Evolutionary conservation across 2,329 filamentous ascomycete species (phyloP), one percentile per base, ranked within the genome.

Genomic region (Stemphylium lycopersici): DNA sequence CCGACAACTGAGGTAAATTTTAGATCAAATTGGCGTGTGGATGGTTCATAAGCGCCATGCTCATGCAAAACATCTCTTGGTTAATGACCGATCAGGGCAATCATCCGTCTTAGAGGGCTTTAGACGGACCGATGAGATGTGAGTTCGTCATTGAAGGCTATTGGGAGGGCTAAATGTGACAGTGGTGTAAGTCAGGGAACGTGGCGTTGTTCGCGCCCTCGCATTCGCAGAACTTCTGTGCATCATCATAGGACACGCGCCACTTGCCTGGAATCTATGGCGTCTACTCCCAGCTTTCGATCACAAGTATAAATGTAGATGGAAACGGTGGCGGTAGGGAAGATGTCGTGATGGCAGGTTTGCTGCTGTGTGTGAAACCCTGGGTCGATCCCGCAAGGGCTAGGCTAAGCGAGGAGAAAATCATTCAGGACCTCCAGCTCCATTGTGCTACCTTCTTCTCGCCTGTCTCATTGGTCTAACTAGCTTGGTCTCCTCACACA

Each of bases 231-330:
- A 33, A 22, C 37, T 39, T 34, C 40, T 44, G 48, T 47, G 42
- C 15, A 11, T 24, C 12, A 15, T 51, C 45, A 31, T 46, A 45
- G 32, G 41, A 46, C 37, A 39, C 29, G n/a, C 48, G 22, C 41
- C 16, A 37, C 22, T 31, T 34, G 15, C 36, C 6, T n/a, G n/a
- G 12, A 18, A 22, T n/a, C 11, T 18, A 26, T 7, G 16, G 18
- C 31, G 1, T 13, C 10, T 15, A 20, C 12, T 2, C 24, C 29
- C 40, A 15, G 20, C 13, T 15, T 32, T 24, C 8, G 42, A 15
- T 20, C 31, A 31, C 13, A 10, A 12, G 18, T 7, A n/a, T n/a
- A 10, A 10, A 16, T 24, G 5, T 6, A 7, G 16, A n/a, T 3
- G 31, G 10, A 16, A 33, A 36, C 29, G 37, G 26, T 6, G 29